Evolutionary conservation across 306 rosid species (phyloP).

Genomic region (Cicer chorassanicum): DNA sequence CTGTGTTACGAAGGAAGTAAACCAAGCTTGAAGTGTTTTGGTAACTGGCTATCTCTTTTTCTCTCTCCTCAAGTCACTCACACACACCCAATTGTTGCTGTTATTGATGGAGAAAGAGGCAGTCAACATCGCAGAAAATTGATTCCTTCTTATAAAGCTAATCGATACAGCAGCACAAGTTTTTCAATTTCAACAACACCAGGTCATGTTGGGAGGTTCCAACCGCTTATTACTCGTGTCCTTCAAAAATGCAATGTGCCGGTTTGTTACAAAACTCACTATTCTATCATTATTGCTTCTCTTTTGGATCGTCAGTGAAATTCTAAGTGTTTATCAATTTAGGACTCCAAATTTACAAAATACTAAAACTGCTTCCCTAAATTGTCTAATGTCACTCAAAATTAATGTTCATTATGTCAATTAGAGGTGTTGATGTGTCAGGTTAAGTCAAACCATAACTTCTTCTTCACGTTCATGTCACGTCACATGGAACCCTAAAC

Average conservation of each 20-base stretch:
- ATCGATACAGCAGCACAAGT: constrained; percentile 55
- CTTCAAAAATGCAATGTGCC: constrained; percentile 74
- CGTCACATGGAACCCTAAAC: too few species aligned
- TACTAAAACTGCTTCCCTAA: too few species aligned
- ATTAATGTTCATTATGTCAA: too few species aligned
- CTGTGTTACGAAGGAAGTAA: constrained; percentile 73
- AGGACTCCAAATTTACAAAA: too few species aligned
- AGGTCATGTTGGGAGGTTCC: constrained; percentile 62
- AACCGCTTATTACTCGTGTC: constrained; percentile 55
- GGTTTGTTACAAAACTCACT: background rate
- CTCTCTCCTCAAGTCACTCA: constrained; percentile 65
- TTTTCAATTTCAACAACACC: background rate
- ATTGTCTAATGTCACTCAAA: too few species aligned
- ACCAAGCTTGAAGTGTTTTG: constrained; percentile 73
- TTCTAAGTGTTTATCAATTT: too few species aligned
- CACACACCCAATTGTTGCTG: constrained; percentile 78
- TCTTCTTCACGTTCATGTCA: too few species aligned
- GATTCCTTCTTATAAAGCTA: constrained; percentile 88
- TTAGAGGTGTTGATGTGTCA: too few species aligned
- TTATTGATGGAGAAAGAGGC: constrained; percentile 85
- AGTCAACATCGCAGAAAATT: constrained; percentile 71
- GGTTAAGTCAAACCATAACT: too few species aligned
- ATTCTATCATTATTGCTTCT: too few species aligned
- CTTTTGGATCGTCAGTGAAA: too few species aligned
- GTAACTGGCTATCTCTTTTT: constrained; percentile 72